Evolutionary conservation across 73 alveolate genomes (phyloP).

Genomic region (Uronychia setigera): DNA sequence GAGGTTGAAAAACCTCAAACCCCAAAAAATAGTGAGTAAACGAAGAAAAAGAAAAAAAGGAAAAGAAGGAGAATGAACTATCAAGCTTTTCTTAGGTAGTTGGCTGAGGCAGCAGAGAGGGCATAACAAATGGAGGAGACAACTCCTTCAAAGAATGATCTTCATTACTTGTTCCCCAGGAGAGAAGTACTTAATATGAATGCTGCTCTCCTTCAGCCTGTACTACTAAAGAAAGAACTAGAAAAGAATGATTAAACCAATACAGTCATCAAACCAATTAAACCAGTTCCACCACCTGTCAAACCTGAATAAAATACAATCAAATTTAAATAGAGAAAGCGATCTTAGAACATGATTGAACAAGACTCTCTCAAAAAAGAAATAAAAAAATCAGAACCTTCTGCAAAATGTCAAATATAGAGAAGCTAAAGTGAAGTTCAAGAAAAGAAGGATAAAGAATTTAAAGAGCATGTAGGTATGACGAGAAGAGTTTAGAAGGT

Average conservation of each 20-base stretch:
- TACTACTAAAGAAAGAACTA: background rate
- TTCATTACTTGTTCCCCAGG: too few relatives aligned
- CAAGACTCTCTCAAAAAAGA: background rate
- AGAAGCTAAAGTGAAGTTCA: background rate
- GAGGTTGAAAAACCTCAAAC: too few relatives aligned
- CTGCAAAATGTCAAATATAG: background rate
- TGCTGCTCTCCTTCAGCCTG: background rate
- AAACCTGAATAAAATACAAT: background rate
- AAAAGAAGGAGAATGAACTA: too few relatives aligned
- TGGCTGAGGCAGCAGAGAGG: too few relatives aligned
- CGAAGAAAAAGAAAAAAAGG: too few relatives aligned
- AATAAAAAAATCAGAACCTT: background rate
- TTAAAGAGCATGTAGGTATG: background rate
- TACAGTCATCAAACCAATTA: background rate
- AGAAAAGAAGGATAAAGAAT: background rate
- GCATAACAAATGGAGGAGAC: too few relatives aligned
- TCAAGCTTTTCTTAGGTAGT: too few relatives aligned
- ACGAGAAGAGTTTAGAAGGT: background rate
- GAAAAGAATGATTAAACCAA: background rate
- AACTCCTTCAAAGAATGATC: too few relatives aligned
- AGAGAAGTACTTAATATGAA: background rate
- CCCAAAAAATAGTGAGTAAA: too few relatives aligned
- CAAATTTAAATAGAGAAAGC: background rate
- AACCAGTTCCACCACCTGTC: background rate
- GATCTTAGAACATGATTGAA: too few relatives aligned